phyloP scores from a whole-genome alignment of 2,329 filamentous ascomycete genomes.

The Teratosphaeria nubilosa region DNA sequence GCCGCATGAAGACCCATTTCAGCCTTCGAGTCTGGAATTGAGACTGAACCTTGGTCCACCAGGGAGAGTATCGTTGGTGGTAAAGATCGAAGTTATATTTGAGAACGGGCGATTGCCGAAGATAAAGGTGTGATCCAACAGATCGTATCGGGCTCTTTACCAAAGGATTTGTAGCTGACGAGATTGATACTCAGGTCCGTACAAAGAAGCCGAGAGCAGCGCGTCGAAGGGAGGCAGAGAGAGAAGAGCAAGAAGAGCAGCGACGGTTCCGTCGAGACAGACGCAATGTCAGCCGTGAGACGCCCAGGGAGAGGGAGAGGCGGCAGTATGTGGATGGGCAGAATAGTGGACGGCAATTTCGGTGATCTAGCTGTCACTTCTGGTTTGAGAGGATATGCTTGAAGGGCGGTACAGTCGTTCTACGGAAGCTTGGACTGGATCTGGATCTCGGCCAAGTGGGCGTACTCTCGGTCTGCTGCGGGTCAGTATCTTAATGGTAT shows the following conservation, averaged over 20 bases:
- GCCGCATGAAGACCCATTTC: slow-evolving; percentile 11
- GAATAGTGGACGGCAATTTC: not conserved
- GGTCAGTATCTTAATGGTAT: not conserved
- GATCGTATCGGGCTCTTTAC: slow-evolving; percentile 3
- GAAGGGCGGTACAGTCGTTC: no score
- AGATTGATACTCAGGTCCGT: not conserved
- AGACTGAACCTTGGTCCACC: slow-evolving; percentile 19
- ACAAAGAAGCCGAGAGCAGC: not conserved
- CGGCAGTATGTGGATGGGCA: not conserved
- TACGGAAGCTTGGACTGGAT: not conserved
- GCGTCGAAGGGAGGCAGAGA: not conserved
- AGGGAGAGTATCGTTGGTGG: slow-evolving; percentile 14
- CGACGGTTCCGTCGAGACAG: not conserved
- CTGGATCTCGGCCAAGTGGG: not conserved
- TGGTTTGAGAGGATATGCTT: not conserved
- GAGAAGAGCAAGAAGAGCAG: not conserved
- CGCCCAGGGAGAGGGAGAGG: not conserved
- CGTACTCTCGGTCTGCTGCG: not conserved
- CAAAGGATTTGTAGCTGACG: not conserved
- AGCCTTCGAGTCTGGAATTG: slow-evolving; percentile 16
- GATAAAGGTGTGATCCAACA: slow-evolving; percentile 13
- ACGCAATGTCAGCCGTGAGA: not conserved
- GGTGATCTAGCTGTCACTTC: not conserved
- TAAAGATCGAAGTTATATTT: slow-evolving; percentile 23
- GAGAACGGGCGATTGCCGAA: slow-evolving; percentile 17